Conservation (phyloP, 345 rosid genomes). For the Eucalyptus curtisii region DNA sequence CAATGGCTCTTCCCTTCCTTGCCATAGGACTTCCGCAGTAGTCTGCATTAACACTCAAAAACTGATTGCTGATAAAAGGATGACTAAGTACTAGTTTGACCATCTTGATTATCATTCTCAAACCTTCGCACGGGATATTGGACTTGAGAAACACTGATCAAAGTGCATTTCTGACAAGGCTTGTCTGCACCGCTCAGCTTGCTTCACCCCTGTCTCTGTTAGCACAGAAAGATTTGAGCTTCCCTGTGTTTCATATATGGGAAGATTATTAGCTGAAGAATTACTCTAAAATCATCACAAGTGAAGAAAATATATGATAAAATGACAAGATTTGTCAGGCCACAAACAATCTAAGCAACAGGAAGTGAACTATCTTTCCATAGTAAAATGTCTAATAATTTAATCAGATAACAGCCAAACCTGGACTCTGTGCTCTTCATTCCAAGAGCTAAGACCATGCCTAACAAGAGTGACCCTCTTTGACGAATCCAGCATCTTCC, state of each 20-base stretch:
- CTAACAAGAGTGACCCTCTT: slow-evolving; percentile 55
- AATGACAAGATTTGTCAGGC: background rate
- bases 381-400: fast-evolving
- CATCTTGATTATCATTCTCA: background rate
- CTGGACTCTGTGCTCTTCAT: slow-evolving; percentile 54
- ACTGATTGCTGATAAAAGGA: background rate
- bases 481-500: slow-evolving; percentile 10
- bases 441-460: slow-evolving; percentile 75
- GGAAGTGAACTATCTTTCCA: background rate
- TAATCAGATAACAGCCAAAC: slow-evolving; percentile 8
- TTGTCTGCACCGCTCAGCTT: slow-evolving; percentile 40
- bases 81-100: background rate
- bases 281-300: background rate
- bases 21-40: slow-evolving; percentile 49
- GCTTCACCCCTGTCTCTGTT: slow-evolving; percentile 47
- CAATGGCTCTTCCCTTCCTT: slow-evolving; percentile 41
- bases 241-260: slow-evolving; percentile 9
- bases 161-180: slow-evolving; percentile 31
- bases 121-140: slow-evolving; percentile 63
- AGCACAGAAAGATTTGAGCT: slow-evolving; percentile 52
- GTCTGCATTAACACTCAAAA: slow-evolving; percentile 20
- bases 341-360: background rate
- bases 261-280: background rate
- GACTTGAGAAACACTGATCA: slow-evolving; percentile 48
- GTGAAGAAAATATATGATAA: background rate